Conservation (phyloP, 805 yeast species). For the Candida arabinofermentans region DNA sequence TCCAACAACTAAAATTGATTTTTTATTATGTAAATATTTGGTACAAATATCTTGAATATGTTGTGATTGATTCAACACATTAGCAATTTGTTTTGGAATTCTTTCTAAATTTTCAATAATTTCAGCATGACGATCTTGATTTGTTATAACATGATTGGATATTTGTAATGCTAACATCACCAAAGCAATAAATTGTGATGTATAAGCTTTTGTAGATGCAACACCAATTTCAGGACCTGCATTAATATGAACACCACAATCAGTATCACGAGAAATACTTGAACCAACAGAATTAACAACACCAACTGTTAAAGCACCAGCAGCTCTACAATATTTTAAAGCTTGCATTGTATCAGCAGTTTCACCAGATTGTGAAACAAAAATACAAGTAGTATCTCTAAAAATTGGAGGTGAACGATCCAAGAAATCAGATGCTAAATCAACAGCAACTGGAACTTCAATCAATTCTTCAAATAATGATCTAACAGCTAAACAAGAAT, state of each 20-base stretch:
- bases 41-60: conserved; percentile 74
- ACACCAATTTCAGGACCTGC: conserved; percentile 99
- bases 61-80: conserved; percentile 69
- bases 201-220: conserved; percentile 98
- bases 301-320: conserved; percentile 97
- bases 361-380: conserved; percentile 98
- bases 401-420: conserved; percentile 96
- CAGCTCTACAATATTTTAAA: conserved; percentile 88
- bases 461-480: conserved; percentile 94
- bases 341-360: conserved; percentile 97
- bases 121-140: conserved; percentile 68
- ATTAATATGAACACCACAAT: conserved; percentile 98
- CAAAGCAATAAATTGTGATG: conserved; percentile 95
- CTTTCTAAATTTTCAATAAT: conserved; percentile 81
- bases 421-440: conserved; percentile 89
- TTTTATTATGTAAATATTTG: conserved; percentile 68
- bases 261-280: conserved; percentile 91
- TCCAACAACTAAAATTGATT: conserved; percentile 86
- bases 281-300: conserved; percentile 98
- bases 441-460: conserved; percentile 90
- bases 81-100: conserved; percentile 82
- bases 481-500: conserved; percentile 96
- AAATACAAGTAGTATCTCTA: conserved; percentile 95
- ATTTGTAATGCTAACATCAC: conserved; percentile 96
- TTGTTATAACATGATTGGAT: conserved; percentile 85